Conservation (phyloP, 495 filamentous ascomycete genomes). For the Pyrenula massariospora region DNA sequence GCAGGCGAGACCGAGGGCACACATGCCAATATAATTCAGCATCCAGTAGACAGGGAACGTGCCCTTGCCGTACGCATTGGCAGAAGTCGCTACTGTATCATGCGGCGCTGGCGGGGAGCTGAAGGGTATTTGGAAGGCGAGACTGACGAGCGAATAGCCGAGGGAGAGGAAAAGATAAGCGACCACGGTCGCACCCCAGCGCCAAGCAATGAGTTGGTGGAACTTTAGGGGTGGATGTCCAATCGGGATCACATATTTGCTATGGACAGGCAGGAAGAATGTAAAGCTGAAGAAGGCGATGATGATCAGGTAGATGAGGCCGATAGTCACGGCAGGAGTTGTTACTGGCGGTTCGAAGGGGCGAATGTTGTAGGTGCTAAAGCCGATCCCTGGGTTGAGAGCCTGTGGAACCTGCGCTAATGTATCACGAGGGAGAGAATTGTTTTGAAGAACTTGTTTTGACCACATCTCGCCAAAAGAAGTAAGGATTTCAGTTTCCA, state of each 20-base stretch:
- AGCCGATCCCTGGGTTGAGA: conserved; percentile 51
- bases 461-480: conserved; percentile 40
- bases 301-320: conserved; percentile 64
- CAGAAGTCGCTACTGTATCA: conserved; percentile 28
- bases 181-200: conserved; percentile 42
- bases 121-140: conserved; percentile 58
- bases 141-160: conserved; percentile 52
- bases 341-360: conserved; percentile 46
- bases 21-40: conserved; percentile 63
- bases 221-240: conserved; percentile 48
- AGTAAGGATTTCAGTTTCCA: conserved; percentile 30
- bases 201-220: conserved; percentile 49
- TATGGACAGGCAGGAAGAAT: conserved; percentile 59
- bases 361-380: conserved; percentile 47
- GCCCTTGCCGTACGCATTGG: conserved; percentile 47
- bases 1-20: conserved; percentile 52
- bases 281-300: conserved; percentile 61
- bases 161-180: conserved; percentile 59
- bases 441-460: conserved; percentile 23
- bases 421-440: conserved; percentile 17
- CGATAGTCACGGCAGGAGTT: conserved; percentile 51
- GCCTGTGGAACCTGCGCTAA: conserved; percentile 41
- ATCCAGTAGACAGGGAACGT: conserved; percentile 66
- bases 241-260: conserved; percentile 36
- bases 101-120: conserved; percentile 27